A percentile compares a stretch with the other conserved stretches of the same genome.
These are phyloP conservation scores for Teratosphaeria destructans DNA, from an alignment of 2,329 filamentous ascomycete genomes.

Conservation along the genomic window DNA sequence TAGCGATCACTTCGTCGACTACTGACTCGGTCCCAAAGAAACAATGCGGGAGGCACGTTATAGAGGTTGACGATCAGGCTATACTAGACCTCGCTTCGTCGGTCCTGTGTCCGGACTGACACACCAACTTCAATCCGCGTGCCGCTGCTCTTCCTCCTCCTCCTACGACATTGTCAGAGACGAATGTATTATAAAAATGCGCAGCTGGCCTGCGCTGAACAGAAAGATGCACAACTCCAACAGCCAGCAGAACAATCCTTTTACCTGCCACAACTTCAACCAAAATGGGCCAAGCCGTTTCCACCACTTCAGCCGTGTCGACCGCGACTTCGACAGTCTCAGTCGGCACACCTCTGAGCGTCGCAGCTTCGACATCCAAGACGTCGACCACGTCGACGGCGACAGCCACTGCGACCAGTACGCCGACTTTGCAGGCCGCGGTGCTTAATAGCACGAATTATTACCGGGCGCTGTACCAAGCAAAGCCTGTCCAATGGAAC, in stretches of 20 bases:
- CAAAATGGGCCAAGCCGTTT: neutral
- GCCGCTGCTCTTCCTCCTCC: neutral
- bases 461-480: constrained; percentile 17
- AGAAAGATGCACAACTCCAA: neutral
- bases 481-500: constrained; percentile 19
- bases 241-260: neutral
- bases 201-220: neutral
- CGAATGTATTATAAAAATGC: neutral
- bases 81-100: neutral
- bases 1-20: neutral
- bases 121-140: neutral
- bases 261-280: neutral
- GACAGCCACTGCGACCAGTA: neutral
- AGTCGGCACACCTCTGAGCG: neutral
- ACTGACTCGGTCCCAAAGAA: neutral
- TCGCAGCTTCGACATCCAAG: neutral
- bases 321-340: neutral
- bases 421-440: constrained; percentile 5
- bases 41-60: neutral
- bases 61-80: neutral
- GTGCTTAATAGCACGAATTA: constrained; percentile 26
- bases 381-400: neutral
- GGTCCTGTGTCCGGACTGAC: neutral
- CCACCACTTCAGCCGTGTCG: neutral
- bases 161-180: neutral